Evolutionary conservation across 225 moss, liverwort and hornwort species (phyloP).

Genomic region (Sphagnum tenellum): DNA sequence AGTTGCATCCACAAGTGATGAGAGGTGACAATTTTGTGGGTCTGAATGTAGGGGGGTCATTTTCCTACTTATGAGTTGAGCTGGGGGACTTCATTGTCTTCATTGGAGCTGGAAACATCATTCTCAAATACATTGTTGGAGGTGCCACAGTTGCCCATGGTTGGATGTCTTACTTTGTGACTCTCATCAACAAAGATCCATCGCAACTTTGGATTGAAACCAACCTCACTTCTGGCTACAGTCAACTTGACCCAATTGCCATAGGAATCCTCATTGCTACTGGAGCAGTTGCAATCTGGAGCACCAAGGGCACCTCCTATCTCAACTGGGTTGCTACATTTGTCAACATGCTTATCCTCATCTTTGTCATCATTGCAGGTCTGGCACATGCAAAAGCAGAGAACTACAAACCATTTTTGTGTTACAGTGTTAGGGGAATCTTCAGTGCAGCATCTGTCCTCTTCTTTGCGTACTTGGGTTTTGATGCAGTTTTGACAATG

Average conservation of each 20-base stretch:
- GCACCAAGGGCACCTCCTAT: conserved; percentile 21
- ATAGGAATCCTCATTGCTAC: conserved; percentile 43
- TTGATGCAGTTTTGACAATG: conserved; percentile 40
- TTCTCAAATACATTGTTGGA: conserved; percentile 67
- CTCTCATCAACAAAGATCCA: conserved; percentile 36
- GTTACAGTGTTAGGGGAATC: conserved; percentile 26
- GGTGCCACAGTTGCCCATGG: conserved; percentile 74
- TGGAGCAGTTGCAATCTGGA: conserved; percentile 28
- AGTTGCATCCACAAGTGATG: background rate
- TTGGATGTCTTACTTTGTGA: conserved; percentile 66
- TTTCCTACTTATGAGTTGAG: conserved; percentile 82
- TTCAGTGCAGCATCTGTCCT: conserved; percentile 40
- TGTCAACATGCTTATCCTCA: conserved; percentile 27
- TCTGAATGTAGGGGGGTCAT: conserved; percentile 52
- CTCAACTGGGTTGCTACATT: conserved; percentile 38
- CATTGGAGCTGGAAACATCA: conserved; percentile 73
- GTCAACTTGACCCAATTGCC: conserved; percentile 61
- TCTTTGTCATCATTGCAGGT: conserved; percentile 29
- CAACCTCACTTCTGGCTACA: conserved; percentile 33
- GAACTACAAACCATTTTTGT: conserved; percentile 32
- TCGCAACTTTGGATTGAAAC: conserved; percentile 42
- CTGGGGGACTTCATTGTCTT: conserved; percentile 79
- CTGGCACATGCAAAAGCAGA: conserved; percentile 15
- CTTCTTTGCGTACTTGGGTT: conserved; percentile 50
- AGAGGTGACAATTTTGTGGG: background rate